Evolutionary conservation across 2,329 filamentous ascomycete species (phyloP).

Genomic region (Keithomyces neogunnii): DNA sequence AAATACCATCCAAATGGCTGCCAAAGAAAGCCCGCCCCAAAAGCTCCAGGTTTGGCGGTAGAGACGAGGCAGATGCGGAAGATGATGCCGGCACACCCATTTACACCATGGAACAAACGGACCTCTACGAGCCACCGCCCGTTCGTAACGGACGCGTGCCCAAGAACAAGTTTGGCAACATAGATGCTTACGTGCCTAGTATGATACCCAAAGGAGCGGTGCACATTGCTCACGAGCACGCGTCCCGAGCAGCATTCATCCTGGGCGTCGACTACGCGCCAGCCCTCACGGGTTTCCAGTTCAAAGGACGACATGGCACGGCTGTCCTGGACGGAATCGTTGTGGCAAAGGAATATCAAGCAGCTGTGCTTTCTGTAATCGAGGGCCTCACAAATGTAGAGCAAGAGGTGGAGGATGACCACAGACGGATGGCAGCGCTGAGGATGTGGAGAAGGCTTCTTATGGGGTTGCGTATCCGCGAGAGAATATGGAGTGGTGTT

Average conservation of each 20-base stretch:
- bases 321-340: constrained; percentile 74
- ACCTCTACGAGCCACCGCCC: constrained; percentile 66
- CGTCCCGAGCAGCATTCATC: constrained; percentile 63
- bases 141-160: constrained; percentile 70
- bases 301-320: constrained; percentile 77
- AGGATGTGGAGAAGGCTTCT: constrained; percentile 62
- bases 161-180: constrained; percentile 88
- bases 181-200: constrained; percentile 83
- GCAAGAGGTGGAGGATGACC: constrained; percentile 56
- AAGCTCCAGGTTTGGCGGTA: constrained; percentile 15
- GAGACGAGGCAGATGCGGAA: constrained; percentile 17
- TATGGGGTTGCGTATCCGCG: constrained; percentile 66
- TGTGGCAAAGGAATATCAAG: constrained; percentile 60
- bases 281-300: constrained; percentile 83
- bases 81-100: constrained; percentile 42
- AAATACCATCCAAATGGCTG: constrained; percentile 75
- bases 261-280: constrained; percentile 80
- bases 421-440: constrained; percentile 63
- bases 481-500: constrained; percentile 59
- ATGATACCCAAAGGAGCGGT: constrained; percentile 82
- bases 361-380: constrained; percentile 64
- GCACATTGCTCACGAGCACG: constrained; percentile 55
- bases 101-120: constrained; percentile 57
- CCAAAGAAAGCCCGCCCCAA: constrained; percentile 34
- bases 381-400: constrained; percentile 58